Conservation (phyloP, 768 basidiomycete genomes). For the Coprinellus micaceus region DNA sequence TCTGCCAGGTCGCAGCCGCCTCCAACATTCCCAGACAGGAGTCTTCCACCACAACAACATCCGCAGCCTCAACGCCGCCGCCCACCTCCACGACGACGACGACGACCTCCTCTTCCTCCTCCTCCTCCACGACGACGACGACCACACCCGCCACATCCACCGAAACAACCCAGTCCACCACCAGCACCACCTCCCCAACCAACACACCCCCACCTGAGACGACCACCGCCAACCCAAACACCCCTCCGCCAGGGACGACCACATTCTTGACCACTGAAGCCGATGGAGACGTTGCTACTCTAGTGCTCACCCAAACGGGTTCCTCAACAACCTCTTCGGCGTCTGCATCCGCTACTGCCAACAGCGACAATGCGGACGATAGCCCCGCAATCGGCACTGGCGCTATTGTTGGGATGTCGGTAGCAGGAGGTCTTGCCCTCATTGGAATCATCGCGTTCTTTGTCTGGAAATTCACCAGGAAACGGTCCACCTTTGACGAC, state of each 20-base stretch:
- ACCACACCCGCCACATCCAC: conserved; percentile 16
- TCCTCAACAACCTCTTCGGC: too few relatives aligned
- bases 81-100: conserved; percentile 12
- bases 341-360: conserved; percentile 15
- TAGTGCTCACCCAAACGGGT: too few relatives aligned
- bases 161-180: conserved; percentile 6
- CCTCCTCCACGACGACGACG: conserved; percentile 6
- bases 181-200: conserved; percentile 8
- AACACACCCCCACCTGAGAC: conserved; percentile 6
- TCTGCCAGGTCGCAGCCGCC: conserved; percentile 17
- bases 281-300: background rate
- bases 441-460: conserved; percentile 72
- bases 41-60: background rate
- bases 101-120: conserved; percentile 13
- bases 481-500: conserved; percentile 78
- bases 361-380: conserved; percentile 13
- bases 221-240: background rate
- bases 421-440: conserved; percentile 74
- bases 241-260: conserved; percentile 5
- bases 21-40: conserved; percentile 11
- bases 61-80: conserved; percentile 1
- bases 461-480: conserved; percentile 83
- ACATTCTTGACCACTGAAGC: background rate
- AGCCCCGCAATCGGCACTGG: conserved; percentile 54
- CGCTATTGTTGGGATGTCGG: conserved; percentile 76